phyloP scores from a whole-genome alignment of 192 early-diverging fungal genomes.

The Paraglomus brasilianum region DNA sequence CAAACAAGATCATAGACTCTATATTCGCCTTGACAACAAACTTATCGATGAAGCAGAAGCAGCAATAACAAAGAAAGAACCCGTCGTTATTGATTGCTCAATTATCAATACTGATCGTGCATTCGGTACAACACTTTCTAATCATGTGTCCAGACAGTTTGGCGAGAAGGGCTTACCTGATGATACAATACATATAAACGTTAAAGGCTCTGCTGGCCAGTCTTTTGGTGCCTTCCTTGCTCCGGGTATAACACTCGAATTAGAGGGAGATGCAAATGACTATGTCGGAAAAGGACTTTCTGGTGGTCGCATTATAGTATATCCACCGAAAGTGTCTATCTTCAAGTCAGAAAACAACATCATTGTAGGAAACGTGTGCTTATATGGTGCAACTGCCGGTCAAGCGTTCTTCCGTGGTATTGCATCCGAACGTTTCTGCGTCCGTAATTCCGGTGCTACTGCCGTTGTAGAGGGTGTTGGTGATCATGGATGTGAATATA shows the following conservation, averaged over 20 bases:
- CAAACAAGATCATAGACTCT: constrained; percentile 88
- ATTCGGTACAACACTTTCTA: constrained; percentile 87
- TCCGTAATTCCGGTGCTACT: constrained; percentile 96
- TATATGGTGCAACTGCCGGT: constrained; percentile 95
- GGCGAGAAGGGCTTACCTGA: constrained; percentile 83
- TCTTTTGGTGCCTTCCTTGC: constrained; percentile 94
- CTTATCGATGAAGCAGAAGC: constrained; percentile 82
- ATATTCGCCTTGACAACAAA: constrained; percentile 83
- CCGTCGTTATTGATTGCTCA: constrained; percentile 57
- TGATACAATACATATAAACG: constrained; percentile 82
- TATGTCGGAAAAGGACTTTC: constrained; percentile 99
- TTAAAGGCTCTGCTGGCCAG: constrained; percentile 94
- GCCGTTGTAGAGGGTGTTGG: constrained; percentile 96
- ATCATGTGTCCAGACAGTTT: constrained; percentile 77
- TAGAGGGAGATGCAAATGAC: constrained; percentile 98
- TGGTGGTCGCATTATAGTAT: constrained; percentile 87
- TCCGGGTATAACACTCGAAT: constrained; percentile 81
- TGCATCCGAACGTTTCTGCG: constrained; percentile 96
- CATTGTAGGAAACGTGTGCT: constrained; percentile 95
- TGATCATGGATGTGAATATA: constrained; percentile 99
- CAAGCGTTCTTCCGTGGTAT: constrained; percentile 89
- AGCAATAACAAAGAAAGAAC: constrained; percentile 58
- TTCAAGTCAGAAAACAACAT: constrained; percentile 89
- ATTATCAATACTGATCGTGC: constrained; percentile 96
- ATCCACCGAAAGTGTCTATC: constrained; percentile 75